Evolutionary conservation across 2,329 filamentous ascomycete genomes (phyloP).

Genomic region (Mycogone perniciosa): DNA sequence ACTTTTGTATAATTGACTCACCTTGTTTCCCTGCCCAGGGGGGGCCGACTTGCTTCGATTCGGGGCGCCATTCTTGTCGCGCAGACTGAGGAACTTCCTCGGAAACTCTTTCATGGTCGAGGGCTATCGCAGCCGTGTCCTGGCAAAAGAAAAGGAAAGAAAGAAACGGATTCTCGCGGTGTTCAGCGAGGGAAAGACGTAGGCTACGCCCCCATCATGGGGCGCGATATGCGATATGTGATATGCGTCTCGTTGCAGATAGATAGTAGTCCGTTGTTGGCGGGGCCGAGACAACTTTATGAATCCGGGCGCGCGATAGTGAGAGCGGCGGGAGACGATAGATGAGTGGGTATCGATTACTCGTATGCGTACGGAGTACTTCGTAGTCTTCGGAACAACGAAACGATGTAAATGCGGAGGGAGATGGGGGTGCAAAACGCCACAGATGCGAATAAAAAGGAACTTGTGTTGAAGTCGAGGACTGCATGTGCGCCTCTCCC

Average conservation of each 20-base stretch:
- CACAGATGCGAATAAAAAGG: not conserved
- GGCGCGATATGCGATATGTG: not conserved
- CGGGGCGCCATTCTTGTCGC: conserved; percentile 55
- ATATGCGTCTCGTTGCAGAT: conserved; percentile 4
- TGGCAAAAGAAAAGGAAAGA: conserved; percentile 8
- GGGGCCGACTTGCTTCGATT: conserved; percentile 51
- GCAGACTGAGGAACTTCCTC: conserved; percentile 63
- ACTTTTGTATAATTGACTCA: not conserved
- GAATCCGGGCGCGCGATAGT: not conserved
- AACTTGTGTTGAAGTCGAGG: no score
- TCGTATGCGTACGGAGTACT: no score
- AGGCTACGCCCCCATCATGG: conserved; percentile 11
- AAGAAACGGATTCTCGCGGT: conserved; percentile 21
- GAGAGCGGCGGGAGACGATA: not conserved
- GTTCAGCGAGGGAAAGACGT: conserved; percentile 27
- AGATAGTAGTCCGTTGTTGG: conserved; percentile 1
- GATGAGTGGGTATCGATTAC: not conserved
- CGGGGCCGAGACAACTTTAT: not conserved
- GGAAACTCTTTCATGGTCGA: conserved; percentile 48
- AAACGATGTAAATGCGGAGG: not conserved
- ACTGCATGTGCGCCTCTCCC: no score
- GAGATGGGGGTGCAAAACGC: not conserved
- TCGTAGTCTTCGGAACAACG: not conserved
- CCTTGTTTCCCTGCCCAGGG: conserved; percentile 29
- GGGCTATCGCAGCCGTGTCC: not conserved